phyloP scores from a whole-genome alignment of 495 filamentous ascomycete species.

The Cladorrhinum samala region DNA sequence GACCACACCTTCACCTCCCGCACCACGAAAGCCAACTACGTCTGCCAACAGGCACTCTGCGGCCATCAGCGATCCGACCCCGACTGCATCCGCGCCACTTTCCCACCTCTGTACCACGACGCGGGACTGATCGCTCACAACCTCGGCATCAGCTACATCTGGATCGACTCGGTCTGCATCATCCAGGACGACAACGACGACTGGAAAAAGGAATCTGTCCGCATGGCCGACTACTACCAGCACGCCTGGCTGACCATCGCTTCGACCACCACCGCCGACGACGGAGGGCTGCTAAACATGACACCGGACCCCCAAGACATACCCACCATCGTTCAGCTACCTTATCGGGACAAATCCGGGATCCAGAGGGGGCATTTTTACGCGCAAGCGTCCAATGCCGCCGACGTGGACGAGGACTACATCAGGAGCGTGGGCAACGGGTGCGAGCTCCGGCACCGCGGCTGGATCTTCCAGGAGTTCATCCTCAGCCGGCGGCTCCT shows the following conservation, averaged over 20 bases:
- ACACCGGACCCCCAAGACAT: not conserved
- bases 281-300: not conserved
- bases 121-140: not conserved
- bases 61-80: not conserved
- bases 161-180: slow-evolving; percentile 5
- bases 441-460: slow-evolving; percentile 18
- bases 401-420: not conserved
- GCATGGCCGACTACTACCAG: not conserved
- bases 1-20: not conserved
- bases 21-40: not conserved
- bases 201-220: not conserved
- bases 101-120: not conserved
- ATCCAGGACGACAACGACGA: not conserved
- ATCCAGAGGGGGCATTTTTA: not conserved
- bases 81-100: not conserved
- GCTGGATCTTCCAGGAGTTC: slow-evolving; percentile 1
- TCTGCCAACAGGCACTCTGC: not conserved
- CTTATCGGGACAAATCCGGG: not conserved
- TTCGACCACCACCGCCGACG: not conserved
- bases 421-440: not conserved
- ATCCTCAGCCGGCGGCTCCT: not conserved
- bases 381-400: not conserved
- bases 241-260: not conserved
- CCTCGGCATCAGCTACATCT: not conserved
- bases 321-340: not conserved